Base-by-base conservation (phyloP, 176 grass and related monocot species). In the Eremochloa ophiuroides region DNA sequence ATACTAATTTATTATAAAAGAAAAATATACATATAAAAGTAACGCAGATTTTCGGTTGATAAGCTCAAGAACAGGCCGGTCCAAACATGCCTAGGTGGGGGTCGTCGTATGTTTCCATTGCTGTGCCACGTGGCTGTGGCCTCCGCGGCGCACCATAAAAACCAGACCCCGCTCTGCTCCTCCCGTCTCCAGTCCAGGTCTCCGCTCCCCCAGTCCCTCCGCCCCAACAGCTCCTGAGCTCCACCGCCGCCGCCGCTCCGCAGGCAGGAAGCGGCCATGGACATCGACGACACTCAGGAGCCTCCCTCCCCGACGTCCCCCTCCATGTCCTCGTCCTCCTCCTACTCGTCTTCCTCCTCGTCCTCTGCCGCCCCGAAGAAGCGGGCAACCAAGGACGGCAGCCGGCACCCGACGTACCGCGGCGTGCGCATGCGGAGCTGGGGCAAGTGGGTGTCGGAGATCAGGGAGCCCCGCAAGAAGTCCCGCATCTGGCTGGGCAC, bases 391-490 rank as follows among this genome's bases (percentile, higher is more conserved):
- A 75, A 87, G 79, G 91, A 91, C 59, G 74, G 88, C 30, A n/a
- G 77, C 48, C 67, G 74, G 77, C 91, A 93, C 88, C 83, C 89
- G 74, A 66, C 74, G 30, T 80, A 87, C 94, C 66, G 87, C 62
- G 87, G 90, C 71, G 87, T 92, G 72, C 90, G 90, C 62, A 89
- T 89, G 90, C 87, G 90, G 6, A 87, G 76, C 80, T 92, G 90
- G 90, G 90, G 90, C 23, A 92, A 92, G 76, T 92, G 90, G 90
- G 90, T 92, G 80, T 92, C 90, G 0, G 90, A 92, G 84, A 92
- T 92, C 90, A 88, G 90, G 83, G 90, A 92, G 90, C 90, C 87
- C n/a, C 75, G 90, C 37, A 92, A 92, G 87, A 92, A 92, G 87
- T 89, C 87, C 0, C 87, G 90, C 80, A 92, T 92, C 80, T 92